Evolutionary conservation across 192 early-diverging fungal genomes (phyloP).

Genomic region (Coemansia sp.): DNA sequence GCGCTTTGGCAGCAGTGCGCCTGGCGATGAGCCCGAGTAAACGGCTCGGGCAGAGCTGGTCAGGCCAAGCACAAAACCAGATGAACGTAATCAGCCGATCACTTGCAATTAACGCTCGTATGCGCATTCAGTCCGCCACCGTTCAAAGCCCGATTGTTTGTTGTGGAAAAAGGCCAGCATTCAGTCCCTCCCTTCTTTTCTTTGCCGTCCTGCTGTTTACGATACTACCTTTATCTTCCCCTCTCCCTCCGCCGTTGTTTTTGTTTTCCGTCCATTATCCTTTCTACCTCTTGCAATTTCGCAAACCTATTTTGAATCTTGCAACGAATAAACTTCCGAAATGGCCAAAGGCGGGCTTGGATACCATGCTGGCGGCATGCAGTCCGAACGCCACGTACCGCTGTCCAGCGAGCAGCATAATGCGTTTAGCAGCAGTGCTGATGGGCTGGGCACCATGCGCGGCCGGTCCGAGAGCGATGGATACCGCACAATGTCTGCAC

Average conservation of each 20-base stretch:
- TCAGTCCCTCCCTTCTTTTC: not conserved
- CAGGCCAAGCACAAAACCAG: not conserved
- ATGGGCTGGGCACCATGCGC: slow-evolving; percentile 11
- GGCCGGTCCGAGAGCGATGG: slow-evolving; percentile 46
- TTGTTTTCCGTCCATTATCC: too few relatives aligned
- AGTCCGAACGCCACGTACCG: slow-evolving; percentile 28
- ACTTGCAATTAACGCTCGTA: too few relatives aligned
- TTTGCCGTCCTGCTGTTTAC: not conserved
- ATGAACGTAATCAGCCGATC: not conserved
- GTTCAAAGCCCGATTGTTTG: not conserved
- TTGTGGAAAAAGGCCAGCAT: not conserved
- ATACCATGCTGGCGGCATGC: slow-evolving; percentile 14
- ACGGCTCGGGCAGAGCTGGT: not conserved
- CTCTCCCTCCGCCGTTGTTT: too few relatives aligned
- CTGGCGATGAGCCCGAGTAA: slow-evolving; percentile 16
- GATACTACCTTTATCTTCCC: not conserved
- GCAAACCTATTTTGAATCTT: not conserved
- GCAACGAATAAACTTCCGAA: not conserved
- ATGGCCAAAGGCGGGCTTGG: slow-evolving; percentile 4
- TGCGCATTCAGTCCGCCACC: not conserved
- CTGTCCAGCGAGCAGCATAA: slow-evolving; percentile 13
- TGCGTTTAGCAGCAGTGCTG: slow-evolving; percentile 7
- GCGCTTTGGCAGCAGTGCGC: slow-evolving; percentile 14
- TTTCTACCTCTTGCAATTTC: not conserved
- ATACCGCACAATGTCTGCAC: slow-evolving; percentile 20